Base-by-base conservation (phyloP, 2,329 filamentous ascomycete genomes). In the Berkeleyomyces rouxiae region DNA sequence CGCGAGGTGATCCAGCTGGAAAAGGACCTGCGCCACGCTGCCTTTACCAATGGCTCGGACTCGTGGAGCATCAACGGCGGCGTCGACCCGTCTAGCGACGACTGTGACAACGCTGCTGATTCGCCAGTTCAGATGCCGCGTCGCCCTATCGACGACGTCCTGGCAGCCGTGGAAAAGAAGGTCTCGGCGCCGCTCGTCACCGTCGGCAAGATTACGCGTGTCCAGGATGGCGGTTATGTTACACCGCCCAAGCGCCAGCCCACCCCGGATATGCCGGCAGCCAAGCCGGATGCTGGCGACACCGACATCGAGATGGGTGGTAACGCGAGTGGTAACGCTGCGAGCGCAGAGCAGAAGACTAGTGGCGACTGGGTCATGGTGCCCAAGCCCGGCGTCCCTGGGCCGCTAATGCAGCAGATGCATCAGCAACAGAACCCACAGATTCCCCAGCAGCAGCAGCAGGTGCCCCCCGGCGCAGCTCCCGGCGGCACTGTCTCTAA, bases 201-300 rank as follows among this genome's bases (percentile, higher is more conserved):
- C 36, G 81, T 87, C 61, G 80, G 83, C 59, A 78, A 81, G 33
- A 78, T 92, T 6, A 79, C 82, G 44, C 85, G 88, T 55, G 79
- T 95, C 51, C 84, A 93, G 69, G 87, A 88, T 68, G 90, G 90
- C 58, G 90, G 90, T 2, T 83, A 79, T 66, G 81, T 90, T 72
- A 33, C 51, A 4, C 82, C 89, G 66, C 79, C 78, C 5, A 75
- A 74, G 4, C 77, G 79, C 2, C 76, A 79, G 66, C 76, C 72
- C 4, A 68, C 69, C 46, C 71, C 71, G 4, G 74, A 80, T 47
- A 74, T 82, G 73, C 74, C 31, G 9, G 47, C 47, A 2, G 9
- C n/a, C 3, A 37, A 43, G 42, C 7, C 49, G 10, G 49, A 36
- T 5, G 9, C 80, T 61, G 79, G 78, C n/a, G 81, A 84, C 66